Percentiles rank a stretch among this genome's conserved stretches.
Conservation (phyloP, 2,329 filamentous ascomycete genomes). For the Dactylellina leptospora region DNA sequence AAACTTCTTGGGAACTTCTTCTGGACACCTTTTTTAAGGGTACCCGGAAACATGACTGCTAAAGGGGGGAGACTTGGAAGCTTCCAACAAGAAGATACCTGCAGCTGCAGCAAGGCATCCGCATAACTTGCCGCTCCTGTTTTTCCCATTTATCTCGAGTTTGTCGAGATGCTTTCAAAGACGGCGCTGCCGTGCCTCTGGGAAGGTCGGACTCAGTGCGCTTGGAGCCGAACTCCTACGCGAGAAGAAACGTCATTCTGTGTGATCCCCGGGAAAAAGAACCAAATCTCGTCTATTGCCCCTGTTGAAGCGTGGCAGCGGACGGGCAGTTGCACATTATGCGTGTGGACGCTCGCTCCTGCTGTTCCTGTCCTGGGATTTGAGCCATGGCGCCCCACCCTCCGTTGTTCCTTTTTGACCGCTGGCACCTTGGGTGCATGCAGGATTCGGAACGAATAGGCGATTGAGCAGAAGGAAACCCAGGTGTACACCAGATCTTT, state of each 20-base stretch:
- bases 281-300: slow-evolving; percentile 54
- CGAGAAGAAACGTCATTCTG: slow-evolving; percentile 54
- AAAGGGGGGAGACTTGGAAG: slow-evolving; percentile 3
- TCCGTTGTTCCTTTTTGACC: slow-evolving; percentile 37
- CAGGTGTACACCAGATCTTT: slow-evolving; percentile 42
- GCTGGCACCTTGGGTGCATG: slow-evolving; percentile 50
- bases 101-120: slow-evolving; percentile 1
- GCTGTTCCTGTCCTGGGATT: slow-evolving; percentile 52
- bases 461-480: slow-evolving; percentile 42
- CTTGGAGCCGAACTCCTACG: slow-evolving; percentile 53
- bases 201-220: slow-evolving; percentile 39
- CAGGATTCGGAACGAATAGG: slow-evolving; percentile 52
- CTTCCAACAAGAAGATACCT: slow-evolving; percentile 11
- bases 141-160: slow-evolving; percentile 3
- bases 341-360: slow-evolving; percentile 51
- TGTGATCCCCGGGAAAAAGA: slow-evolving; percentile 52
- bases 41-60: slow-evolving; percentile 19
- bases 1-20: slow-evolving; percentile 34
- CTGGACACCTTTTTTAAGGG: slow-evolving; percentile 31
- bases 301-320: slow-evolving; percentile 54
- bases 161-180: slow-evolving; percentile 11
- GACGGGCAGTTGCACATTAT: slow-evolving; percentile 54
- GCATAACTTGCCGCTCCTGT: slow-evolving; percentile 15
- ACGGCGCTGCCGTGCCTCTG: slow-evolving; percentile 15
- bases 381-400: slow-evolving; percentile 39